Evolutionary conservation across 768 basidiomycete species (phyloP).

Genomic region (Dentipellis fragilis): DNA sequence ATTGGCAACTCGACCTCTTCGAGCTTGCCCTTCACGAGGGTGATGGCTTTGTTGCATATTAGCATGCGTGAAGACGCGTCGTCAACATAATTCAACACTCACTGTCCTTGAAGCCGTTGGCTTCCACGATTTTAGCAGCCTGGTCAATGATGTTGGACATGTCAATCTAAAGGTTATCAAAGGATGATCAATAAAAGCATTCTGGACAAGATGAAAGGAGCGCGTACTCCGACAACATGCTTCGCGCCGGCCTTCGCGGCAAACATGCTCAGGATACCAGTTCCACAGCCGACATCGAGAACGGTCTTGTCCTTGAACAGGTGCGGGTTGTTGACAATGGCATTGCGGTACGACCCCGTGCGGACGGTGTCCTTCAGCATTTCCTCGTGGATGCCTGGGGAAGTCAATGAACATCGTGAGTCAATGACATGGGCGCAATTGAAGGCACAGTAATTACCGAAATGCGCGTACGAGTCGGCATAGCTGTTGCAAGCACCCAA

Average conservation of each 20-base stretch:
- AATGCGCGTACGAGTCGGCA: conserved; percentile 94
- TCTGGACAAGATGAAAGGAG: neutral
- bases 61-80: neutral
- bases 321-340: conserved; percentile 90
- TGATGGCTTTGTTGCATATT: conserved; percentile 52
- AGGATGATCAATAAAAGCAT: neutral
- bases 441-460: conserved; percentile 41
- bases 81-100: conserved; percentile 21
- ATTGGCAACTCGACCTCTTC: conserved; percentile 88
- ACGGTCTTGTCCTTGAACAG: conserved; percentile 96
- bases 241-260: conserved; percentile 93
- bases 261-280: conserved; percentile 97
- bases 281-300: conserved; percentile 96
- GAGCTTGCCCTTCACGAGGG: conserved; percentile 95
- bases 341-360: conserved; percentile 88
- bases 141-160: conserved; percentile 99
- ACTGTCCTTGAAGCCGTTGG: conserved; percentile 96
- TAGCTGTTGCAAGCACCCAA: conserved; percentile 41
- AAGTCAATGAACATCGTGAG: neutral
- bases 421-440: neutral
- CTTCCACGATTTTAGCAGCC: conserved; percentile 92
- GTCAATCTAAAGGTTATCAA: conserved; percentile 58
- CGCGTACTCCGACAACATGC: conserved; percentile 82
- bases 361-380: conserved; percentile 97
- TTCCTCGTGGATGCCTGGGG: conserved; percentile 91